Base-by-base conservation (phyloP, 2,329 filamentous ascomycete genomes). In the Cadophora sp. region DNA sequence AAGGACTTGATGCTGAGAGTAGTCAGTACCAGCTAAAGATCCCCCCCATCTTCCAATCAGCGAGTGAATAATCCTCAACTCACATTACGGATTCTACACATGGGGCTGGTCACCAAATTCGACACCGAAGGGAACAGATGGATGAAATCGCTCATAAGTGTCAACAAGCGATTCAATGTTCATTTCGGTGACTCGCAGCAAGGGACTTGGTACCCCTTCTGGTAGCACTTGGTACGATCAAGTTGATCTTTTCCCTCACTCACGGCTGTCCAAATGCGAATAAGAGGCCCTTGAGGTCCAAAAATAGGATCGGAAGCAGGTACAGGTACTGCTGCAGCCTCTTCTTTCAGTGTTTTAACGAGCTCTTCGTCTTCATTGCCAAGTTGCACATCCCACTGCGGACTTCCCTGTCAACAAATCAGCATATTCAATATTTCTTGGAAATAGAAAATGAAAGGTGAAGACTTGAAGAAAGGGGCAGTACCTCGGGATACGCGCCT, bases 401-500 rank as follows among this genome's bases (percentile, higher is more conserved):
- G 51, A 31, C 51, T 55, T 9, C 26, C 51, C 51, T 55, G n/a
- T 48, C 19, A 22, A 7, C 8, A 22, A 14, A 48, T 22, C 19
- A 48, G 43, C 43, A 22, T 22, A n/a, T 8, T 1, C 5, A 22
- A 48, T 2, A 5, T 46, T 46, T 4, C 43, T n/a, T 22, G 19
- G n/a, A 22, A 22, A 22, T n/a, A n/a, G n/a, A n/a, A n/a, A n/a
- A n/a, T n/a, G 43, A 48, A 43, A 5, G 19, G 8, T 9, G 19
- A 3, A 22, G 34, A 37, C 7, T 37, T 12, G 34, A 12, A 37
- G n/a, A n/a, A n/a, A 22, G 19, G 12, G 4, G 19, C 1, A 14
- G 19, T 55, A 55, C 51, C 51, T 55, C 26, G 4, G 51, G 51
- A 55, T 55, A 55, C 7, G 51, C 51, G 5, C 51, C 51, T 55